Percentiles rank a stretch among this genome's conserved stretches.
phyloP scores from a whole-genome alignment of 2,329 filamentous ascomycete species.

The Ophiosphaerella narmari region DNA sequence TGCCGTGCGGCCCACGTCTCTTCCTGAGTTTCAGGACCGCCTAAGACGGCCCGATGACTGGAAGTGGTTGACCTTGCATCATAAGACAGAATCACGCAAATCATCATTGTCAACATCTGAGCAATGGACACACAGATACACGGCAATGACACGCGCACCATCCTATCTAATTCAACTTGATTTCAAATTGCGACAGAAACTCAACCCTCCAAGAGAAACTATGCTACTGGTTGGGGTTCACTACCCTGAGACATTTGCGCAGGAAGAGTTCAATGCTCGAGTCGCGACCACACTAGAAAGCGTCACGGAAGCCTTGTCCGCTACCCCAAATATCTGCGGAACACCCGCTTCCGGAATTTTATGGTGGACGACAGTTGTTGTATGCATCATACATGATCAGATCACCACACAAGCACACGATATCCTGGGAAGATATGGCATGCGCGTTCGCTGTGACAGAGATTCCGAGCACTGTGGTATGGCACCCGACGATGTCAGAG shows the following conservation, averaged over 20 bases:
- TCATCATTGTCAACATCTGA: not conserved
- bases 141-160: not conserved
- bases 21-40: not conserved
- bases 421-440: not conserved
- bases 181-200: not conserved
- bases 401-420: not conserved
- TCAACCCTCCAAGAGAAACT: not conserved
- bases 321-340: not conserved
- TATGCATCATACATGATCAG: not conserved
- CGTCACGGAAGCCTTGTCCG: not conserved
- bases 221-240: not conserved
- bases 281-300: not conserved
- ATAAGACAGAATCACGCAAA: not conserved
- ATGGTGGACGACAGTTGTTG: not conserved
- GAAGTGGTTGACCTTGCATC: not conserved
- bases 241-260: not conserved
- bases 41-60: not conserved
- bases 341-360: not conserved
- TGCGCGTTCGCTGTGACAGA: not conserved
- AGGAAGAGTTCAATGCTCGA: not conserved
- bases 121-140: not conserved
- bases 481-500: not conserved
- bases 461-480: not conserved
- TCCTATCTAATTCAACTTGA: not conserved
- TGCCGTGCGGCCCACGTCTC: not conserved